phyloP scores from a whole-genome alignment of 2,329 filamentous ascomycete species.

The Albophoma yamanashiensis region DNA sequence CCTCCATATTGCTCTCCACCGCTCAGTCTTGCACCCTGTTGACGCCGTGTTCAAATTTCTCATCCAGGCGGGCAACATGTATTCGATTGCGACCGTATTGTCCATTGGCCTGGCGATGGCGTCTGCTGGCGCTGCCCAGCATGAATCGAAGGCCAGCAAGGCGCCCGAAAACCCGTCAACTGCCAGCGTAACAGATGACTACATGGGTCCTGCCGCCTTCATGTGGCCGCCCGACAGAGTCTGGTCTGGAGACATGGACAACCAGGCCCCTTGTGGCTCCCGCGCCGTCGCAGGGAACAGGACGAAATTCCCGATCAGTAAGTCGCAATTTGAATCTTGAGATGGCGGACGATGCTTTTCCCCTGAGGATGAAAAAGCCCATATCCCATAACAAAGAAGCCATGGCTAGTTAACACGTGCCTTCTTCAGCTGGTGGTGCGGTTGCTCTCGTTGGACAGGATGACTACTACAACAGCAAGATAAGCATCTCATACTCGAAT shows the following conservation, averaged over 20 bases:
- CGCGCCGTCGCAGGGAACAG: constrained; percentile 23
- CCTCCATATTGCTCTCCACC: too few species aligned
- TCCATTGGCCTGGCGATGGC: constrained; percentile 1
- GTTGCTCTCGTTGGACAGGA: constrained; percentile 41
- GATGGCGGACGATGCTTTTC: not conserved
- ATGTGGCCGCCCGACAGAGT: constrained; percentile 42
- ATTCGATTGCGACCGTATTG: not conserved
- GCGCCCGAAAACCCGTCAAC: constrained; percentile 1
- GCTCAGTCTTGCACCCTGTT: not conserved
- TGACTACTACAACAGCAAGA: constrained; percentile 37
- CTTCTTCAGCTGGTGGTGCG: constrained; percentile 30
- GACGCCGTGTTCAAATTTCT: not conserved
- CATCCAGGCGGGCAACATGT: not conserved
- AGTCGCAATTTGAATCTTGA: not conserved
- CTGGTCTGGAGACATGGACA: constrained; percentile 39
- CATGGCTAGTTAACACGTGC: not conserved
- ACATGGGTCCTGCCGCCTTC: constrained; percentile 38
- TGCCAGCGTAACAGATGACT: not conserved
- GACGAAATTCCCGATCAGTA: constrained; percentile 40
- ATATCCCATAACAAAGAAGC: not conserved
- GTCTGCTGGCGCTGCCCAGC: not conserved
- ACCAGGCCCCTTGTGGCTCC: constrained; percentile 42
- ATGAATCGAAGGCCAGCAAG: not conserved
- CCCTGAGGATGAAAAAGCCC: not conserved
- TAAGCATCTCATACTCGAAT: constrained; percentile 39